A percentile compares a stretch with the other conserved stretches of the same genome.
phyloP scores from a whole-genome alignment of 495 filamentous ascomycete species.

The Aspergillus nanangensis region DNA sequence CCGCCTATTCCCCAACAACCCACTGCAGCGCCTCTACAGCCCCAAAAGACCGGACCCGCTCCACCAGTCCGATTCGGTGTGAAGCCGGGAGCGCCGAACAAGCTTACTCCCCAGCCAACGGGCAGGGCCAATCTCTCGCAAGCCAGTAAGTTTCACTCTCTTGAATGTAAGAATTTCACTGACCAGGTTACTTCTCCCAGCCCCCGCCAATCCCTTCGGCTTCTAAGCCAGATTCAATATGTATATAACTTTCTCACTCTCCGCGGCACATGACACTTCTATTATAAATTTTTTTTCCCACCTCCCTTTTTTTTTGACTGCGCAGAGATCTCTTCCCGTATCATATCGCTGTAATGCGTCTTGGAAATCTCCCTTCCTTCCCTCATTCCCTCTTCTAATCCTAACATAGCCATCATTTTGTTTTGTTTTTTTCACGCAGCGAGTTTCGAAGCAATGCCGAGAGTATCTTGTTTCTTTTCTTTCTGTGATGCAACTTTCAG shows the following conservation, averaged over 20 bases:
- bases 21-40: conserved; percentile 56
- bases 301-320: conserved; percentile 13
- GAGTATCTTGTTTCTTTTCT: too few relatives aligned
- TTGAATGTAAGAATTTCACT: too few relatives aligned
- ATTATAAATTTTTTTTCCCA: too few relatives aligned
- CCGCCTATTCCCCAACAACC: conserved; percentile 47
- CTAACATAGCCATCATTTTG: too few relatives aligned
- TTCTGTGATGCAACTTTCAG: too few relatives aligned
- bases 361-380: too few relatives aligned
- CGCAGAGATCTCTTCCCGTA: too few relatives aligned
- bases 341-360: too few relatives aligned
- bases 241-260: conserved; percentile 19
- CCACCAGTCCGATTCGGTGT: conserved; percentile 89
- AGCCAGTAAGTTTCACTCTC: conserved; percentile 78
- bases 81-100: conserved; percentile 57
- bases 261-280: conserved; percentile 21
- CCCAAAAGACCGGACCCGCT: conserved; percentile 92
- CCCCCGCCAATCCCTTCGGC: conserved; percentile 88
- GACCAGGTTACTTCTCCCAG: too few relatives aligned
- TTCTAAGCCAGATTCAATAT: conserved; percentile 51
- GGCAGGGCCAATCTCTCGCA: conserved; percentile 85
- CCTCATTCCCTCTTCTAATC: too few relatives aligned
- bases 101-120: conserved; percentile 82
- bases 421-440: too few relatives aligned
- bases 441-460: too few relatives aligned